Conservation (phyloP, 805 yeast genomes). For the Cyberlindnera veronae region DNA sequence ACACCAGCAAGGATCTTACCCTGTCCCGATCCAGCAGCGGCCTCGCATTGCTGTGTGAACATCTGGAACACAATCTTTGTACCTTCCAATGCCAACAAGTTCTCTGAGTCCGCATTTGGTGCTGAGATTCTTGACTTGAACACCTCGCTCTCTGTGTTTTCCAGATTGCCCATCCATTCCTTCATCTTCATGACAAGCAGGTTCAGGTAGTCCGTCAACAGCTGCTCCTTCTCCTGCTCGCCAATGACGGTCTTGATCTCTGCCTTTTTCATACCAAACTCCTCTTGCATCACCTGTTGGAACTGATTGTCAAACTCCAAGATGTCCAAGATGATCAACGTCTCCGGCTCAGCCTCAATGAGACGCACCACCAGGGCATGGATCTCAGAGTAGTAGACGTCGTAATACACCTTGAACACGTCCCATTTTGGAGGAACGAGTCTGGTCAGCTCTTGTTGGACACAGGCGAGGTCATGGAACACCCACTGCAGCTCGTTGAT, state of each 20-base stretch:
- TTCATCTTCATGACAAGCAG: conserved; percentile 69
- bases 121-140: conserved; percentile 66
- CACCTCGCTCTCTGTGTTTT: conserved; percentile 58
- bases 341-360: conserved; percentile 73
- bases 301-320: conserved; percentile 75
- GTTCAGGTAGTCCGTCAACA: conserved; percentile 74
- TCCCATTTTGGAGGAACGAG: conserved; percentile 77
- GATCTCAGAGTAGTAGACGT: conserved; percentile 63
- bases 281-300: conserved; percentile 46
- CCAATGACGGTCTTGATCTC: conserved; percentile 56
- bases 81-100: conserved; percentile 65
- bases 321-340: conserved; percentile 67
- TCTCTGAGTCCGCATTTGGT: conserved; percentile 70
- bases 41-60: conserved; percentile 87
- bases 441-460: conserved; percentile 51
- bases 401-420: conserved; percentile 56
- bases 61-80: conserved; percentile 75
- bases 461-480: conserved; percentile 71
- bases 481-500: conserved; percentile 78
- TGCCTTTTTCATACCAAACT: conserved; percentile 46
- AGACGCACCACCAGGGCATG: conserved; percentile 61
- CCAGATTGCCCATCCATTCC: conserved; percentile 79
- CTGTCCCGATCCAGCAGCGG: conserved; percentile 81
- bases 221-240: conserved; percentile 64
- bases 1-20: conserved; percentile 78